Evolutionary conservation across 2,329 filamentous ascomycete genomes (phyloP), one percentile per base, ranked within the genome.

Genomic region (Ascocoryne sarcoides): DNA sequence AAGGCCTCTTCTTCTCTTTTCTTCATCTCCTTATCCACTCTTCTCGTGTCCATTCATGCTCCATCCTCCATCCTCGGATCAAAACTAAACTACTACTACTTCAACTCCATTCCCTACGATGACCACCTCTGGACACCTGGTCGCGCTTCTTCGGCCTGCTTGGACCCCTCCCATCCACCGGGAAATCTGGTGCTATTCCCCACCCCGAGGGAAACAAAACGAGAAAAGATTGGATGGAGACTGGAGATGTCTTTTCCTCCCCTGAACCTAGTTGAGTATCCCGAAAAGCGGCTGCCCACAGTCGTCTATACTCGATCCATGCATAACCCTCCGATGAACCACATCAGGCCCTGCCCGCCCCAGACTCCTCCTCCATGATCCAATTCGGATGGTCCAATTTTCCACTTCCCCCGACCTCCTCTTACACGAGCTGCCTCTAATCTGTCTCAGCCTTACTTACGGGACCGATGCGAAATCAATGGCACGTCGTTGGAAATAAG

Each of bases 381-480:
- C 26, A 21, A 36, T 45, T 31, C 19, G 18, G 16, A 26, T 26
- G 23, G 12, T 26, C 23, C 23, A 7, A 26, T 26, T 26, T 26
- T 26, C 23, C 12, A 12, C 23, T 26, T 26, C 23, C 7, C 23
- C 12, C 23, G 23, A 26, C 12, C 23, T 18, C 30, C 29, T 47
- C 41, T 35, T 39, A 47, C 44, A 42, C 31, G 16, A 31, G 23
- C 8, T 43, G 48, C 48, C 46, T 48, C 46, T 39, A 42, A 42
- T 36, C 18, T 37, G 48, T 50, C 48, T 50, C 48, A 50, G 48
- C 48, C 48, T 45, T n/a, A n/a, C n/a, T n/a, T 50, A 50, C 35
- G 32, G 17, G 30, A 39, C 21, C 29, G 21, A 32, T 20, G 10
- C 36, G 16, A 19, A 34, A 17, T 39, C 18, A 17, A n/a, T n/a